Conservation (phyloP, 345 rosid genomes). For the Hibiscus trionum region DNA sequence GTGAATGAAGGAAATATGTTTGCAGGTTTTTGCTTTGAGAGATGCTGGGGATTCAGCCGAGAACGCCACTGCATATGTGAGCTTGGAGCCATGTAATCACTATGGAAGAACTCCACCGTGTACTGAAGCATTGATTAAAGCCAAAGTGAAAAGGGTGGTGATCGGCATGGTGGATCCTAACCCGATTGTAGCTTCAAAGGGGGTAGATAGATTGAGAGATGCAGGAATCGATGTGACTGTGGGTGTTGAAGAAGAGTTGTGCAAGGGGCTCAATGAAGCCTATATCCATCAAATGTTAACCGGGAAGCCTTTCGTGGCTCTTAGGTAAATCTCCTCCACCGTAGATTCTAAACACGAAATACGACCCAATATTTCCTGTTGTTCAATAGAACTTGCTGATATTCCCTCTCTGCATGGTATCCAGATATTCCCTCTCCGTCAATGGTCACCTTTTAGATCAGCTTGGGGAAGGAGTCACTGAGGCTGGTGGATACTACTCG, state of each 20-base stretch:
- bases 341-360: background rate
- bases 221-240: constrained; percentile 65
- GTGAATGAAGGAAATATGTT: background rate
- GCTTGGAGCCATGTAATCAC: constrained; percentile 90
- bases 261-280: constrained; percentile 75
- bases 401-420: constrained; percentile 9
- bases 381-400: background rate
- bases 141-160: constrained; percentile 73
- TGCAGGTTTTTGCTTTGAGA: constrained; percentile 79
- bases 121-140: constrained; percentile 72
- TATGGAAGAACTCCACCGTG: constrained; percentile 93
- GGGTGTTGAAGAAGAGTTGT: constrained; percentile 65
- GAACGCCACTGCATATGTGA: constrained; percentile 80
- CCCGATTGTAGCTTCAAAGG: constrained; percentile 80
- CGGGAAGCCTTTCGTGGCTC: constrained; percentile 57
- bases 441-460: constrained; percentile 47
- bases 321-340: constrained; percentile 40
- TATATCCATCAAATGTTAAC: constrained; percentile 64
- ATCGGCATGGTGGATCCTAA: constrained; percentile 85
- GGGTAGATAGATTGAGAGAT: constrained; percentile 46
- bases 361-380: background rate
- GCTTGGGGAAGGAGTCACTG: constrained; percentile 53
- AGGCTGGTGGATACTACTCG: constrained; percentile 64
- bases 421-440: constrained; percentile 60
- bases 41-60: constrained; percentile 75